phyloP scores from a whole-genome alignment of 306 rosid genomes.

The Fagus sylvatica region DNA sequence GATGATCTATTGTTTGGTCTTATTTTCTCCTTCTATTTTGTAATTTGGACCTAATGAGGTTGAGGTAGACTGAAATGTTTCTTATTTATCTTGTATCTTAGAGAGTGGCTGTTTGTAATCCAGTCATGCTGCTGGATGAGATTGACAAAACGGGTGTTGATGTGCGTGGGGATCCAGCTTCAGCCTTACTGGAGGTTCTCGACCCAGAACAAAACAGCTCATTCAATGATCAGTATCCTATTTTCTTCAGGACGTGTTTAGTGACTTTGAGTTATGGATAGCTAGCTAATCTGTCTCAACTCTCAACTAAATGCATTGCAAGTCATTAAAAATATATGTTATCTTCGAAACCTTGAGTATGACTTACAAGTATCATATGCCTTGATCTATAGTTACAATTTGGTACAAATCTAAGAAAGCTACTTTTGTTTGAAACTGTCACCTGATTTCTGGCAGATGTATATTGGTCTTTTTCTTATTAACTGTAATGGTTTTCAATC shows the following conservation, averaged over 20 bases:
- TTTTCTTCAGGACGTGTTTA: constrained; percentile 16
- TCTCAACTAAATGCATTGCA: background rate
- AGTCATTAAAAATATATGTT: background rate
- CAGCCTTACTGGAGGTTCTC: constrained; percentile 95
- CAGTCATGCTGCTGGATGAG: constrained; percentile 94
- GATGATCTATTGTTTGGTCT: background rate
- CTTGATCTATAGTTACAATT: background rate
- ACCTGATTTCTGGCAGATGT: constrained; percentile 12
- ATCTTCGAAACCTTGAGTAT: background rate
- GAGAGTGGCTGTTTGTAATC: constrained; percentile 86
- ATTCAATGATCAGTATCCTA: constrained; percentile 98
- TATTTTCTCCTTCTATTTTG: background rate
- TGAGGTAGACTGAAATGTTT: constrained; percentile 17
- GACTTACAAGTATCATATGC: background rate
- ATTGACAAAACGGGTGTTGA: constrained; percentile 96
- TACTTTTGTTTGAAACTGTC: constrained; percentile 1
- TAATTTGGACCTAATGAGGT: background rate
- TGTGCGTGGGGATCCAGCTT: constrained; percentile 98
- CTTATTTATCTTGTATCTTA: constrained; percentile 32
- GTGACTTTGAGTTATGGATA: background rate
- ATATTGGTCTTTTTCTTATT: background rate
- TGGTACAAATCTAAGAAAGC: background rate
- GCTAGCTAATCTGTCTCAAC: background rate
- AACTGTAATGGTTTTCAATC: background rate
- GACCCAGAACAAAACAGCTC: constrained; percentile 93